phyloP scores from a whole-genome alignment of 208 protist genomes.

The Crithidia bombi region DNA sequence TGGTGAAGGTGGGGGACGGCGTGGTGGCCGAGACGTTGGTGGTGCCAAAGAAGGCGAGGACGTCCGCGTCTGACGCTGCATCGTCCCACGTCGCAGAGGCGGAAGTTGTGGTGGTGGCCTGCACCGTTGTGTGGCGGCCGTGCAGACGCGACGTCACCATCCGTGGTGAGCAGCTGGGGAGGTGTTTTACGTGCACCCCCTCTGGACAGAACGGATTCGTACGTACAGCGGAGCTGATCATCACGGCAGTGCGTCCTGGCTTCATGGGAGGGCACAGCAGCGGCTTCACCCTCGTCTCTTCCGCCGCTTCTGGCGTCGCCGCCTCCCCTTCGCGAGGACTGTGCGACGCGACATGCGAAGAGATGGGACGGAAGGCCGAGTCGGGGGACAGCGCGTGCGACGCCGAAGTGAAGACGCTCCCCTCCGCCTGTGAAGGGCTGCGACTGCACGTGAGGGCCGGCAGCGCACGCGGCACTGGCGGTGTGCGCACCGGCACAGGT shows the following conservation, averaged over 20 bases:
- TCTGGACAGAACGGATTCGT: constrained; percentile 33
- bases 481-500: constrained; percentile 10
- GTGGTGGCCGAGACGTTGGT: neutral
- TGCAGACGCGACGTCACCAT: neutral
- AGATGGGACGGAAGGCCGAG: constrained; percentile 5
- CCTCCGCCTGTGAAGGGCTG: neutral
- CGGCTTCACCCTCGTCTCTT: constrained; percentile 12
- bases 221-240: neutral
- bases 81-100: constrained; percentile 17
- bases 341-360: neutral
- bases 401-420: neutral
- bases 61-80: constrained; percentile 23
- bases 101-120: neutral
- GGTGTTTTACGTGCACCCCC: constrained; percentile 17
- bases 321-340: neutral
- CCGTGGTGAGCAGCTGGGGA: constrained; percentile 17
- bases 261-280: constrained; percentile 13
- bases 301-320: neutral
- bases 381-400: neutral
- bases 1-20: neutral
- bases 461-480: constrained; percentile 2
- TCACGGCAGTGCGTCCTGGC: neutral
- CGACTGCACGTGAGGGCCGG: constrained; percentile 3
- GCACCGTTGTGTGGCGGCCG: neutral
- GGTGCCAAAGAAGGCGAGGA: constrained; percentile 30